Evolutionary conservation across 768 basidiomycete species (phyloP).

Genomic region (Suillus fuscotomentosus): DNA sequence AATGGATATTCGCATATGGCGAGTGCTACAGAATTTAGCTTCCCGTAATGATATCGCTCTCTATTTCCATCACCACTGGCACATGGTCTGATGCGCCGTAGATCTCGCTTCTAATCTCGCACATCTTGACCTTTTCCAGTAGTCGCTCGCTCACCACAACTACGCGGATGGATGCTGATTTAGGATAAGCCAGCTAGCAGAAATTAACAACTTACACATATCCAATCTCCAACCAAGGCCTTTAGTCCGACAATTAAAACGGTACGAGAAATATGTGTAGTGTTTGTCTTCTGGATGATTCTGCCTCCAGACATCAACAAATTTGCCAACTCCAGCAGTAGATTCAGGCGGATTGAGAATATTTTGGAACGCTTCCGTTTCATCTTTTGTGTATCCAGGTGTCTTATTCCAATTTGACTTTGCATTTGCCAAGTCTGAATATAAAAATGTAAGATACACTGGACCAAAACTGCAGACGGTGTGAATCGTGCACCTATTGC

Average conservation of each 20-base stretch:
- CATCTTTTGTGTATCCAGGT: constrained; percentile 79
- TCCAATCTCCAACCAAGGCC: constrained; percentile 89
- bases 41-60: constrained; percentile 37
- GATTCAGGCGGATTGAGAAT: constrained; percentile 56
- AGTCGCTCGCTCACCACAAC: constrained; percentile 78
- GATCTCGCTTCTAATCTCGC: constrained; percentile 82
- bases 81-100: constrained; percentile 89
- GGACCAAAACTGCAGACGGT: constrained; percentile 3
- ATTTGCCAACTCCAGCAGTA: constrained; percentile 39
- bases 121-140: constrained; percentile 63
- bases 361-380: constrained; percentile 71
- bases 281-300: constrained; percentile 66
- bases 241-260: constrained; percentile 76
- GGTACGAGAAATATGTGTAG: constrained; percentile 84
- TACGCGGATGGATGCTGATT: constrained; percentile 25
- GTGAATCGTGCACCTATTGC: constrained; percentile 47
- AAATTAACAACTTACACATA: constrained; percentile 55
- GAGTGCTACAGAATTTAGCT: background rate
- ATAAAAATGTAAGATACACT: background rate
- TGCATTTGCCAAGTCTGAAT: constrained; percentile 65
- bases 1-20: background rate
- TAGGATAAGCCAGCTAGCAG: constrained; percentile 3
- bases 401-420: constrained; percentile 87
- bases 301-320: constrained; percentile 81
- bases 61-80: constrained; percentile 77